Base-by-base conservation (phyloP, 495 filamentous ascomycete genomes). In the Daldinia grandis region DNA sequence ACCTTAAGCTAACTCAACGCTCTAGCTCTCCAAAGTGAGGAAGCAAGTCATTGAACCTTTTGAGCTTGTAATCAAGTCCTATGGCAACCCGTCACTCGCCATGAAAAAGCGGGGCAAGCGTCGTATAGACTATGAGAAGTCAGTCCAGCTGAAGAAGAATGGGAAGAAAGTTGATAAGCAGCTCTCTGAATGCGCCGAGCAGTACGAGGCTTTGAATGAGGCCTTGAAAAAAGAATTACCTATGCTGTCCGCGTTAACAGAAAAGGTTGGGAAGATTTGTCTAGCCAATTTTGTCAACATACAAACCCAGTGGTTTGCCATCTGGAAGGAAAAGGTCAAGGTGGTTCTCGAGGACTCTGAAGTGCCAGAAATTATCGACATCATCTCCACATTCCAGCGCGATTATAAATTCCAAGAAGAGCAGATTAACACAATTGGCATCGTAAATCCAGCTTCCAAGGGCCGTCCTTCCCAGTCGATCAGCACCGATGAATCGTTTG, bases 51-150 rank as follows among this genome's bases (percentile, higher is more conserved):
- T 97, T 58, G 90, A 95, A 61, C 95, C 95, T 2, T 93, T 98
- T 80, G 87, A 92, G 72, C 87, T 88, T 27, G 81, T 97, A 33
- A 88, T 97, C 62, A 88, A 90, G 74, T 85, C 94, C 9, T 91
- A 97, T 69, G 88, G 91, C 56, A 91, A 90, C 7, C 93, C 95
- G 2, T 89, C 91, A 40, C 88, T 91, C 53, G 87, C 96, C 5
- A 97, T 98, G 89, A 90, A 90, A 69, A 97, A 98, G 79, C 90
- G 95, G 10, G 89, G 93, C 59, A 98, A 98, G 80, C 90, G 93
- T 31, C 86, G 96, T 5, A 81, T 92, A 37, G 94, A 97, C 75
- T 98, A 94, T 78, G 92, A 93, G 59, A 91, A 90, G 66, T 83
- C 73, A 24, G 57, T 82, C 50, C 76, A 80, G 49, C 81, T 84